Percentiles rank a stretch among this genome's conserved stretches.
phyloP scores from a whole-genome alignment of 768 basidiomycete species.

The Russula brevipes region DNA sequence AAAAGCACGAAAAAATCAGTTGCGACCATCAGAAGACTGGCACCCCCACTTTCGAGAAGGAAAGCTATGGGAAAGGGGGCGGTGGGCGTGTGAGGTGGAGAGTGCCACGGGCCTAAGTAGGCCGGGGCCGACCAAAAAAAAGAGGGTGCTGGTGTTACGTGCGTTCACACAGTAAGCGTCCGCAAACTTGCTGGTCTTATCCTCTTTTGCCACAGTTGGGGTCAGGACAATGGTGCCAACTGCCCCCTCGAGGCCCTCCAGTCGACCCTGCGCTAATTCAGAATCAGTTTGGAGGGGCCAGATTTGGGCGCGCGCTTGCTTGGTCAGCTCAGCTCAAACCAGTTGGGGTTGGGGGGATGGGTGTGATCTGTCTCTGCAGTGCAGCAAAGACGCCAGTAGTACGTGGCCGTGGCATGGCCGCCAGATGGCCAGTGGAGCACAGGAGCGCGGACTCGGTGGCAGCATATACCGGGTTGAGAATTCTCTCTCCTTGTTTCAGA shows the following conservation, averaged over 20 bases:
- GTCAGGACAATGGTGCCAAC: not conserved
- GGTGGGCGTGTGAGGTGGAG: not conserved
- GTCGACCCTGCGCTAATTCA: not conserved
- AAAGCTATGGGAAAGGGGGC: not conserved
- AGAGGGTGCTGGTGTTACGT: not conserved
- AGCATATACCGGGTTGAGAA: not conserved
- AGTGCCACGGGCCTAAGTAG: not conserved
- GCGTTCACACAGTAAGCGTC: not conserved
- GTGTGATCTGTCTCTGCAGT: not conserved
- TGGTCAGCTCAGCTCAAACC: conserved; percentile 9
- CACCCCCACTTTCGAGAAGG: conserved; percentile 5
- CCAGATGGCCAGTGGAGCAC: not conserved
- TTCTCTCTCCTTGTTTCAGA: not conserved
- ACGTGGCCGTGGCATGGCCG: not conserved
- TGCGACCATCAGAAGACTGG: conserved; percentile 1
- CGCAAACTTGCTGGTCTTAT: not conserved
- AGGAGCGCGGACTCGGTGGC: not conserved
- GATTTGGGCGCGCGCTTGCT: not conserved
- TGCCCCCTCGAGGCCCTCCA: not conserved
- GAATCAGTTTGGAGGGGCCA: not conserved
- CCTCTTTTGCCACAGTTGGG: not conserved
- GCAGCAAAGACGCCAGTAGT: not conserved
- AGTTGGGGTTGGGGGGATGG: not conserved
- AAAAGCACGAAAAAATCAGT: not conserved
- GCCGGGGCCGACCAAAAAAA: not conserved